These are phyloP conservation scores for Alternaria consortialis DNA, from an alignment of 2,329 filamentous ascomycete genomes.

Conservation along the genomic window DNA sequence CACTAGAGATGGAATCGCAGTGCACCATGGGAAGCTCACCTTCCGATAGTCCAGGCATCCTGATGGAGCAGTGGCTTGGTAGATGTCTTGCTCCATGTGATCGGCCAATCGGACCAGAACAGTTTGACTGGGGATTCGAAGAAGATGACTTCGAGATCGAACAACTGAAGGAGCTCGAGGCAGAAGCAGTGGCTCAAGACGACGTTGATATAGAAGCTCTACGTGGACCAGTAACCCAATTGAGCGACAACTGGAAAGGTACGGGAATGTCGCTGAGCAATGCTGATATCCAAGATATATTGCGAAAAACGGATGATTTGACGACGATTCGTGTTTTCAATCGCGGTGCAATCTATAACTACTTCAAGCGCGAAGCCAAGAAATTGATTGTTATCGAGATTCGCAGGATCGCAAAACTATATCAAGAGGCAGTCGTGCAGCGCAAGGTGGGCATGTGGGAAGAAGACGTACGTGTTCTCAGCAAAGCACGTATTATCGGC, in stretches of 20 bases:
- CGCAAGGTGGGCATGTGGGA: slow-evolving; percentile 68
- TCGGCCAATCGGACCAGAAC: slow-evolving; percentile 56
- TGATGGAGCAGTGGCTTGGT: slow-evolving; percentile 67
- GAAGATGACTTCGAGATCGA: slow-evolving; percentile 70
- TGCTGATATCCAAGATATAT: slow-evolving; percentile 48
- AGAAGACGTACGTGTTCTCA: slow-evolving; percentile 59
- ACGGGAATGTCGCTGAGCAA: slow-evolving; percentile 31
- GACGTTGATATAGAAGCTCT: slow-evolving; percentile 60
- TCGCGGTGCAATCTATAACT: slow-evolving; percentile 72
- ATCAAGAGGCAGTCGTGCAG: slow-evolving; percentile 60
- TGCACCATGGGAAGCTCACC: slow-evolving; percentile 52
- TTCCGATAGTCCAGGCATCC: slow-evolving; percentile 37
- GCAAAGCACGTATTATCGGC: slow-evolving; percentile 64
- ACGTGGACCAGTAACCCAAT: slow-evolving; percentile 34
- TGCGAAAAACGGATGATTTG: slow-evolving; percentile 61
- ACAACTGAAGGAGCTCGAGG: slow-evolving; percentile 68
- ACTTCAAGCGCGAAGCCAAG: slow-evolving; percentile 67
- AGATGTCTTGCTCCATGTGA: slow-evolving; percentile 59
- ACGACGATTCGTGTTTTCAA: slow-evolving; percentile 65
- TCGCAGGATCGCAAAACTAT: slow-evolving; percentile 59
- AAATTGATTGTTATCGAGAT: slow-evolving; percentile 58
- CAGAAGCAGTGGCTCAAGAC: slow-evolving; percentile 63
- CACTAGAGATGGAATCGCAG: slow-evolving; percentile 62
- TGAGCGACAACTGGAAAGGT: slow-evolving; percentile 55
- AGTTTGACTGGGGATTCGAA: slow-evolving; percentile 64